These are phyloP conservation scores for Tulasnella sp. DNA, from an alignment of 768 basidiomycete genomes.

Conservation along the genomic window DNA sequence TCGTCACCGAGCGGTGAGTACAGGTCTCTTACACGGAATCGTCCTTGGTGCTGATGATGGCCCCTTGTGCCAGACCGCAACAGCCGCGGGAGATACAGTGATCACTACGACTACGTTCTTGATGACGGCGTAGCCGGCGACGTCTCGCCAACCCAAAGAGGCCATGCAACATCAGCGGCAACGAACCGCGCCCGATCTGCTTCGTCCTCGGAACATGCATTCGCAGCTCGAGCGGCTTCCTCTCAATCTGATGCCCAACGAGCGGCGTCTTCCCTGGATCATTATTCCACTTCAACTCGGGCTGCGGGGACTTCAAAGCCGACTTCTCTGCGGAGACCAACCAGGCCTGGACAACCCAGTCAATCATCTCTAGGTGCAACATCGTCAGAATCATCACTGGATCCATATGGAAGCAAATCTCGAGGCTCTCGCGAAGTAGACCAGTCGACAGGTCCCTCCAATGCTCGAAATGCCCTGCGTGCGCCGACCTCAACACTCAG, in stretches of 20 bases:
- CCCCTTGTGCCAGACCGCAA: constrained; percentile 2
- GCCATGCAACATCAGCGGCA: not conserved
- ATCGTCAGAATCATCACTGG: not conserved
- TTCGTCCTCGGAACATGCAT: constrained; percentile 19
- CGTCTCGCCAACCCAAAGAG: constrained; percentile 21
- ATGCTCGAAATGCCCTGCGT: not conserved
- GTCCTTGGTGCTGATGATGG: not conserved
- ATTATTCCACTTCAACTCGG: constrained; percentile 8
- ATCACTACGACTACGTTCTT: not conserved
- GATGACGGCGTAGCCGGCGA: constrained; percentile 11
- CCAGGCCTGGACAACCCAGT: constrained; percentile 12
- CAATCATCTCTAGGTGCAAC: not conserved
- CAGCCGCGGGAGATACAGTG: not conserved
- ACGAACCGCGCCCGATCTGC: constrained; percentile 10
- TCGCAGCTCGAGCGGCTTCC: not conserved
- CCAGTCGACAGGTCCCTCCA: not conserved
- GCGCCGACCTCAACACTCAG: not conserved
- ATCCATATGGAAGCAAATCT: not conserved
- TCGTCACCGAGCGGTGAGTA: not conserved
- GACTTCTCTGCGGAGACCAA: not conserved
- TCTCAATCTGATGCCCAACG: not conserved
- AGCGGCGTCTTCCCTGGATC: constrained; percentile 12
- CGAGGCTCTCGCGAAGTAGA: not conserved
- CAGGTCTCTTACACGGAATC: not conserved
- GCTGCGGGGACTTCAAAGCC: not conserved